These are phyloP conservation scores for Nicotiana knightiana DNA, from an alignment of 257 asterid species.

Conservation along the genomic window DNA sequence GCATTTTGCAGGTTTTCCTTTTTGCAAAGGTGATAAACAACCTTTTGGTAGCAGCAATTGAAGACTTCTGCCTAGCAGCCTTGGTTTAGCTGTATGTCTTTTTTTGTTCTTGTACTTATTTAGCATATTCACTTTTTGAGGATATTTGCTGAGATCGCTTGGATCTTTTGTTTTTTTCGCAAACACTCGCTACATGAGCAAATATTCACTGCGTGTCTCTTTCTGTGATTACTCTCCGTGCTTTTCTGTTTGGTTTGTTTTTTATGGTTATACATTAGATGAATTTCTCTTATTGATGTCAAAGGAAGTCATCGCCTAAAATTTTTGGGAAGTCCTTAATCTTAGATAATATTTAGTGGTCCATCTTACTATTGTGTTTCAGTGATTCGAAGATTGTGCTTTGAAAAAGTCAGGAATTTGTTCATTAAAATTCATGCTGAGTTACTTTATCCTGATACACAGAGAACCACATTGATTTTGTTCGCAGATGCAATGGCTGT, in stretches of 20 bases:
- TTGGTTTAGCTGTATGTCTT: not conserved
- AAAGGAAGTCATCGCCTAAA: not conserved
- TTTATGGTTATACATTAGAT: not conserved
- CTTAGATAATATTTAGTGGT: not conserved
- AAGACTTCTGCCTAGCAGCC: too few relatives aligned
- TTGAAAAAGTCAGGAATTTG: not conserved
- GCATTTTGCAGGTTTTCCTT: too few relatives aligned
- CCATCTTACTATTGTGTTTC: not conserved
- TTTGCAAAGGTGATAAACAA: too few relatives aligned
- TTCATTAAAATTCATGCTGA: not conserved
- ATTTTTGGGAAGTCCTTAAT: not conserved
- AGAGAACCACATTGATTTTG: not conserved
- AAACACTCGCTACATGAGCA: not conserved
- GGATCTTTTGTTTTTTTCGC: not conserved
- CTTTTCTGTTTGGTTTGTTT: not conserved
- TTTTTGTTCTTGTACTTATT: not conserved
- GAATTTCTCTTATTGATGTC: not conserved
- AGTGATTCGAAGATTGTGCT: not conserved
- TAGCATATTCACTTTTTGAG: not conserved
- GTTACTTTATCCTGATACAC: not conserved
- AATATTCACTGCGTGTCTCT: not conserved
- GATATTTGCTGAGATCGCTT: not conserved
- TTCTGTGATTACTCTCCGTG: not conserved
- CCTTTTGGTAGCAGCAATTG: too few relatives aligned
- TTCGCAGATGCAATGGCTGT: not conserved